Evolutionary conservation across 805 yeast species (phyloP).

Genomic region (Zygosaccharomyces bailii): DNA sequence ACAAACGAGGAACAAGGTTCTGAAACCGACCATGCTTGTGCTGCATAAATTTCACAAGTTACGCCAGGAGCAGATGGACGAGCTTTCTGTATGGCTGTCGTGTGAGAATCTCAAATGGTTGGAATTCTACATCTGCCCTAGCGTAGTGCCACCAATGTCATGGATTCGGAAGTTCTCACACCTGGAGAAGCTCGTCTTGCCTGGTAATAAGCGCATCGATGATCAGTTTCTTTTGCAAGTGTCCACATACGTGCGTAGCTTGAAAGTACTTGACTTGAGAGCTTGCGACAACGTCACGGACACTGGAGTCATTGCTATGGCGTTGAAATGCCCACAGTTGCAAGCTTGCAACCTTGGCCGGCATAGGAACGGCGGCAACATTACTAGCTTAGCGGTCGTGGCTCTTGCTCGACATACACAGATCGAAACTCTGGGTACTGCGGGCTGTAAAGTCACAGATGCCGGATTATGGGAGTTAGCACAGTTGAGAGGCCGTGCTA

Average conservation of each 20-base stretch:
- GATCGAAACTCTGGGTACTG: slow-evolving; percentile 73
- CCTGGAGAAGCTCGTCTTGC: slow-evolving; percentile 49
- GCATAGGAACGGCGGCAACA: slow-evolving; percentile 58
- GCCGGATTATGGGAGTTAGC: slow-evolving; percentile 79
- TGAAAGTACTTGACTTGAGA: slow-evolving; percentile 68
- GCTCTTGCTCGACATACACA: slow-evolving; percentile 54
- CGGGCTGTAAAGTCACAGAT: slow-evolving; percentile 83
- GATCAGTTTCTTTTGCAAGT: slow-evolving; percentile 56
- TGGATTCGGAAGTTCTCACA: slow-evolving; percentile 42
- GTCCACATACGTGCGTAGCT: slow-evolving; percentile 52
- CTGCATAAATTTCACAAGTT: slow-evolving; percentile 61
- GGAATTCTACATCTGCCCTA: slow-evolving; percentile 82
- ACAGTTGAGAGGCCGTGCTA: slow-evolving; percentile 42
- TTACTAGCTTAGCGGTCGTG: slow-evolving; percentile 67
- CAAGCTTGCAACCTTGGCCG: slow-evolving; percentile 74
- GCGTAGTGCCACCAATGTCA: slow-evolving; percentile 50
- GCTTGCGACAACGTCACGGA: slow-evolving; percentile 82
- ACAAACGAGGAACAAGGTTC: slow-evolving; percentile 17
- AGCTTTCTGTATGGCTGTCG: slow-evolving; percentile 39
- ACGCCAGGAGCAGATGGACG: slow-evolving; percentile 51
- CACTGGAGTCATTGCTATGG: slow-evolving; percentile 66
- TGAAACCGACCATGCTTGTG: slow-evolving; percentile 49
- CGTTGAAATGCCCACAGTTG: slow-evolving; percentile 55
- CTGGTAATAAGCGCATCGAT: slow-evolving; percentile 64
- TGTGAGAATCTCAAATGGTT: slow-evolving; percentile 59